phyloP scores from a whole-genome alignment of 2,329 filamentous ascomycete genomes.

The Fusarium tanahbumbuense region DNA sequence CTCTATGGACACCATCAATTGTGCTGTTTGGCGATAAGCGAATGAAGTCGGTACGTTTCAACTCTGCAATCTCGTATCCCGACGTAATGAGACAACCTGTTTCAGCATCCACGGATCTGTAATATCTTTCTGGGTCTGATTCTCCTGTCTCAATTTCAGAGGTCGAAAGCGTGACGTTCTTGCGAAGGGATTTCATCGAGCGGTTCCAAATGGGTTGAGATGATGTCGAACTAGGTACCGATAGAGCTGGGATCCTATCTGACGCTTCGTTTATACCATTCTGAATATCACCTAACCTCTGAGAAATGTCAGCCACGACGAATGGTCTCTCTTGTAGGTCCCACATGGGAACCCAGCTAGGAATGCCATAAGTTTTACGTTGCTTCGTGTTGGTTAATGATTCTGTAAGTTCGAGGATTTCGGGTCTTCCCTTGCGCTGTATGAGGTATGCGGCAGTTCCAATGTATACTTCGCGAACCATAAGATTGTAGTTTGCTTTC shows the following conservation, averaged over 20 bases:
- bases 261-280: not conserved
- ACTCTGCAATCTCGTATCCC: constrained; percentile 10
- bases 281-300: constrained; percentile 2
- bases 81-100: constrained; percentile 18
- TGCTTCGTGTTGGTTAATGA: not conserved
- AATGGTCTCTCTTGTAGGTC: constrained; percentile 11
- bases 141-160: not conserved
- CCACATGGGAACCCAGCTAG: constrained; percentile 31
- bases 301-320: not conserved
- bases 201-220: not conserved
- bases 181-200: not conserved
- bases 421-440: not conserved
- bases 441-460: constrained; percentile 25
- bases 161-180: not conserved
- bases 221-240: not conserved
- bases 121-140: not conserved
- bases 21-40: not conserved
- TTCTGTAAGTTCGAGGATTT: constrained; percentile 11
- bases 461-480: constrained; percentile 30
- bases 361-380: constrained; percentile 22
- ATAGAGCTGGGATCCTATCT: not conserved
- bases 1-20: not conserved
- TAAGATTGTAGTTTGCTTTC: constrained; percentile 23
- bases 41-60: not conserved
- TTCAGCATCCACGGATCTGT: constrained; percentile 2